Evolutionary conservation across 192 early-diverging fungal genomes (phyloP), one percentile per base, ranked within the genome.

Genomic region (Chytriomyces confervae): DNA sequence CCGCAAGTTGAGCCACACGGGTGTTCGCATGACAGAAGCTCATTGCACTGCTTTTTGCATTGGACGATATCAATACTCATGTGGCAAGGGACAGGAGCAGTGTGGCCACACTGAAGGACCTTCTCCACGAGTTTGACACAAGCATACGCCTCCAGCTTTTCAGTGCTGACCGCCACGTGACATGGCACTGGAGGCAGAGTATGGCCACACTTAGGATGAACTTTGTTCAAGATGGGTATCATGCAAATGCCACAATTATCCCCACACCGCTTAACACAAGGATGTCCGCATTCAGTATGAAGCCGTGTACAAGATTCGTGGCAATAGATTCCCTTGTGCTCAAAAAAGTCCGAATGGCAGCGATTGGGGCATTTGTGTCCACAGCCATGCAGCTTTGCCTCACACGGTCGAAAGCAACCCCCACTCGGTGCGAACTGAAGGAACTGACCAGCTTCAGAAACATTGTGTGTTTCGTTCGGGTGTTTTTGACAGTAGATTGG

Each of bases 381-480:
- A 76, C 90, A 91, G 0, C 63, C 36, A 64, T 18, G 65, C 65
- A 91, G 74, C 47, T 24, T 69, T 11, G 60, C 24, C 29, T 61
- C 78, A 66, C 90, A 91, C n/a, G 78, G 65, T 9, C 61, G n/a
- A 1, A 63, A 75, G 53, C 90, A 91, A 13, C 90, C 90, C 9
- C 88, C 90, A 63, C 86, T 79, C 1, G 90, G 87, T 10, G 85
- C 68, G 11, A 82, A 71, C 51, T 82, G 51, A 9, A 63, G 70
- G 47, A 89, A 69, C 11, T 71, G 43, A 23, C 77, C 72, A 0
- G 86, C 77, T 6, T 69, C 57, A 6, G 66, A 23, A 0, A 86
- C 78, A 18, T 62, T 48, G n/a, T 83, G 70, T 5, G 61, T 61
- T 9, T 66, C 78, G 8, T 86, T 67, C 2, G 86, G 82, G 64